phyloP scores from a whole-genome alignment of 495 filamentous ascomycete species.

The Xylaria bambusicola region DNA sequence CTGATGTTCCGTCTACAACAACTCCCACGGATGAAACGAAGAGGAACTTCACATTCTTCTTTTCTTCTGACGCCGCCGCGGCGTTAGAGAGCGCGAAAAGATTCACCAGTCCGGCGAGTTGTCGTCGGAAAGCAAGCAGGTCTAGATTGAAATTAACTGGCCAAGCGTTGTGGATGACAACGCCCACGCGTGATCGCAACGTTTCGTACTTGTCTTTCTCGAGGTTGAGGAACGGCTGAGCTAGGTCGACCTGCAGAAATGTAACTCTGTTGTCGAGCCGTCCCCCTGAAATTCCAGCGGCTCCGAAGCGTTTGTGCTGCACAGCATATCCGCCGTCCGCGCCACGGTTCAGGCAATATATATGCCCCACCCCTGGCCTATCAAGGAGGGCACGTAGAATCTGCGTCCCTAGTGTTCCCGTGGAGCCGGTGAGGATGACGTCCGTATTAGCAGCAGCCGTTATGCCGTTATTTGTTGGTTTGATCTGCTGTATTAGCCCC shows the following conservation, averaged over 20 bases:
- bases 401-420: constrained; percentile 58
- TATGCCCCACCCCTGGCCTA: constrained; percentile 39
- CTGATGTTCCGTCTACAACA: constrained; percentile 31
- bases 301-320: constrained; percentile 31
- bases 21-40: constrained; percentile 51
- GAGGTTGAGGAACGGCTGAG: constrained; percentile 45
- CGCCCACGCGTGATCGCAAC: constrained; percentile 29
- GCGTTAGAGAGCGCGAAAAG: constrained; percentile 40
- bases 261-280: constrained; percentile 30
- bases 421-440: constrained; percentile 59
- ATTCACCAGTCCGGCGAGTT: constrained; percentile 48
- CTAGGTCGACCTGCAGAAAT: constrained; percentile 52
- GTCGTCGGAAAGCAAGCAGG: constrained; percentile 54
- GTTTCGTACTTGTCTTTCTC: constrained; percentile 24
- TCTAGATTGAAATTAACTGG: constrained; percentile 61
- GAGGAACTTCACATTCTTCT: constrained; percentile 24
- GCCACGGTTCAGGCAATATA: constrained; percentile 58
- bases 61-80: constrained; percentile 21
- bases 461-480: background rate
- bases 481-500: background rate
- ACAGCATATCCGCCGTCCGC: constrained; percentile 31
- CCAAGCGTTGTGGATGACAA: constrained; percentile 61
- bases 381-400: constrained; percentile 45
- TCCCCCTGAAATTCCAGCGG: background rate
- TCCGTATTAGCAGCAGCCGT: constrained; percentile 36